Evolutionary conservation across 2,329 filamentous ascomycete genomes (phyloP).

Genomic region (Zymoseptoria passerinii): DNA sequence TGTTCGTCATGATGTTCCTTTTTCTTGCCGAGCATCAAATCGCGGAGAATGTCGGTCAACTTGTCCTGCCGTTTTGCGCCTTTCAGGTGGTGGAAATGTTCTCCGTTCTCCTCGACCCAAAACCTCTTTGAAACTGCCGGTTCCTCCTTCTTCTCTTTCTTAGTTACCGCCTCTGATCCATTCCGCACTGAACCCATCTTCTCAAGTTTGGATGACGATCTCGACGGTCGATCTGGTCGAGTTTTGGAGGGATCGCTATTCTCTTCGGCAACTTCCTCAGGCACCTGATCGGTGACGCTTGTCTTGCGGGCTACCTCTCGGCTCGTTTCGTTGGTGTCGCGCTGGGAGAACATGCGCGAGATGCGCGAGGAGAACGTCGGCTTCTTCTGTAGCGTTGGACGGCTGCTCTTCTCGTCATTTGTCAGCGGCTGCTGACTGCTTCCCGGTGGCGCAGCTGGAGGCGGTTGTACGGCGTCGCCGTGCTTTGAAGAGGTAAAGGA

Average conservation of each 20-base stretch:
- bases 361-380: slow-evolving; percentile 33
- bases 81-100: slow-evolving; percentile 81
- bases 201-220: slow-evolving; percentile 25
- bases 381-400: slow-evolving; percentile 26
- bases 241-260: slow-evolving; percentile 10
- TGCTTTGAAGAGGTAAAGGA: slow-evolving; percentile 33
- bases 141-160: slow-evolving; percentile 23
- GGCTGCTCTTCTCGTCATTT: slow-evolving; percentile 20
- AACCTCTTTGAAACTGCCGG: slow-evolving; percentile 39
- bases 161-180: slow-evolving; percentile 21
- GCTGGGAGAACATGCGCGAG: slow-evolving; percentile 36
- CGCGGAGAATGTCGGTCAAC: slow-evolving; percentile 81
- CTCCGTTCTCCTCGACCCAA: slow-evolving; percentile 54
- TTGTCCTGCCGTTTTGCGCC: slow-evolving; percentile 91
- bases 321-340: slow-evolving; percentile 21
- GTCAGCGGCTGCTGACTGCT: slow-evolving; percentile 4
- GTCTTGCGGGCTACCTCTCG: slow-evolving; percentile 13
- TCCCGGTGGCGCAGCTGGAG: slow-evolving; percentile 6
- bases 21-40: slow-evolving; percentile 72
- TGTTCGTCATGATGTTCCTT: slow-evolving; percentile 64
- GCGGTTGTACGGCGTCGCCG: slow-evolving; percentile 8
- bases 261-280: slow-evolving; percentile 23
- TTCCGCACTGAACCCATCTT: slow-evolving; percentile 19
- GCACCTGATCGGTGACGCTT: slow-evolving; percentile 19
- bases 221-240: slow-evolving; percentile 22